Percentiles rank a stretch among this genome's conserved stretches.
These are phyloP conservation scores for Tetragonia tetragonoides DNA, from an alignment of 148 eudicot species.

Conservation along the genomic window DNA sequence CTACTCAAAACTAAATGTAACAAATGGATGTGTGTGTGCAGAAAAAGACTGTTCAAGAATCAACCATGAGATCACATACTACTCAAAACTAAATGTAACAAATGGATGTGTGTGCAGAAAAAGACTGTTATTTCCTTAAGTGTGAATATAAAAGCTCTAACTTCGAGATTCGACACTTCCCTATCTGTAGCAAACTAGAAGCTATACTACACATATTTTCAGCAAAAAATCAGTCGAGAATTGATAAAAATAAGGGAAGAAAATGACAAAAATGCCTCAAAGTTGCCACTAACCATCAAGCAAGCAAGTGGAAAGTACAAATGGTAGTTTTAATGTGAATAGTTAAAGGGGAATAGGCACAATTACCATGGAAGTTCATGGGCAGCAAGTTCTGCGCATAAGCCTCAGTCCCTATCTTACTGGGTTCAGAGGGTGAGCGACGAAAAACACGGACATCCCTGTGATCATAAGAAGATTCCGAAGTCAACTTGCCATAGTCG, in stretches of 20 bases:
- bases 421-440: slow-evolving; percentile 30
- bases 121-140: background rate
- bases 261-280: background rate
- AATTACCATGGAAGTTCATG: slow-evolving; percentile 33
- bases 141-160: background rate
- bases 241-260: background rate
- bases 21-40: background rate
- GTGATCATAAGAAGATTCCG: slow-evolving; percentile 40
- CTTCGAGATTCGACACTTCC: background rate
- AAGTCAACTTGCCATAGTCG: slow-evolving; percentile 36
- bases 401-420: slow-evolving; percentile 24
- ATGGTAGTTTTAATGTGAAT: background rate
- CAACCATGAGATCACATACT: background rate
- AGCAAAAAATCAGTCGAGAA: background rate
- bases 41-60: background rate
- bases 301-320: slow-evolving; percentile 6
- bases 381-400: slow-evolving; percentile 24
- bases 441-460: slow-evolving; percentile 26
- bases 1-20: background rate
- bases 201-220: background rate
- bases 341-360: background rate
- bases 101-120: background rate
- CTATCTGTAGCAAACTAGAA: background rate
- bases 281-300: background rate
- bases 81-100: background rate